Evolutionary conservation across 1,139 yeast genomes (phyloP), one percentile per base, ranked within the genome.

Genomic region (Scheffersomyces quercinus): DNA sequence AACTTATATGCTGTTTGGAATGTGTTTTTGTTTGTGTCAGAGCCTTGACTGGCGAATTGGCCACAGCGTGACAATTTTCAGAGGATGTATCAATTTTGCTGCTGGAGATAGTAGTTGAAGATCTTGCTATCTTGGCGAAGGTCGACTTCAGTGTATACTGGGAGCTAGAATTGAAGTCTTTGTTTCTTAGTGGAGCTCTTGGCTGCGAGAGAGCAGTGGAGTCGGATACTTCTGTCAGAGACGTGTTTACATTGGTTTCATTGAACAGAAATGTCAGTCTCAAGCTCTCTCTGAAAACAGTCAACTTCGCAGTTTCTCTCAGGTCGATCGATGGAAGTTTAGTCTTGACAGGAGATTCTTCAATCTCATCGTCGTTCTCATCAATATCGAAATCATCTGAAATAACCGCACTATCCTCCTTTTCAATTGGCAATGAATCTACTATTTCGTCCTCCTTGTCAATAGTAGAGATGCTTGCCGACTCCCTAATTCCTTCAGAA

Each of bases 301-400:
- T 12, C 35, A 31, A 10, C 35, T 31, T 31, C 12, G 24, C 5
- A 31, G 35, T 5, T 31, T 31, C 12, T 14, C 15, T 24, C n/a
- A 14, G 35, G 24, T 31, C 20, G 12, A 8, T 10, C n/a, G n/a
- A 13, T 5, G 35, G 46, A 2, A 39, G 20, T 20, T 31, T 35
- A 5, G 44, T 40, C 36, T 68, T 70, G 4, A 70, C 59, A 3
- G 78, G 78, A 2, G 77, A 72, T 46, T 73, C 79, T 38, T 72
- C 77, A 15, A 73, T 62, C 34, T 68, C 75, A 38, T 69, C 75
- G 29, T 68, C 73, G n/a, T 59, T 60, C n/a, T 57, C 61, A 32
- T 62, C 63, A 24, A 62, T 41, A 9, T 56, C 63, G 41, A 55
- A 50, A 35, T 45, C 47, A 20, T 31, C 40, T 8, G 36, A 13